Evolutionary conservation across 73 alveolate species (phyloP).

Genomic region (Tetrahymena malaccensis): DNA sequence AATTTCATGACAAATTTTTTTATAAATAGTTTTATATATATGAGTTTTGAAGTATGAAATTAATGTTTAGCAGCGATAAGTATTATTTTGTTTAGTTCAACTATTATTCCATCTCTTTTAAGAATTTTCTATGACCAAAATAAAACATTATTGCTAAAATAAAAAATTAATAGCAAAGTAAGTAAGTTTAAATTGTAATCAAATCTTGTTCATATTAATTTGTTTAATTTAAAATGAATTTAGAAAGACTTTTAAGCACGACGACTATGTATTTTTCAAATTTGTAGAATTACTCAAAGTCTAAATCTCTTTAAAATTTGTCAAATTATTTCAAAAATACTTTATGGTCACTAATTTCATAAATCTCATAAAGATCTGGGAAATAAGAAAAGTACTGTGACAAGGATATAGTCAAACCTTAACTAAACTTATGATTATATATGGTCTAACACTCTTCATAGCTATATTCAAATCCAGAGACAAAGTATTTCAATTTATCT

Average conservation of each 20-base stretch:
- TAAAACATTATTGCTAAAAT: too few species aligned
- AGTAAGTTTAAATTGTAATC: too few species aligned
- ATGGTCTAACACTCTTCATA: neutral
- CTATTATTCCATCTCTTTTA: neutral
- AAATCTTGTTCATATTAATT: too few species aligned
- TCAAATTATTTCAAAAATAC: neutral
- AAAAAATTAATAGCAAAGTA: too few species aligned
- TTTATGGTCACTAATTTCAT: neutral
- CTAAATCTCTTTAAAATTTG: neutral
- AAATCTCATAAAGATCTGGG: neutral
- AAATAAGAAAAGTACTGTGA: neutral
- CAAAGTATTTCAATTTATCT: neutral
- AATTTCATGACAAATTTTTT: neutral
- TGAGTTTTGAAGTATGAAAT: neutral
- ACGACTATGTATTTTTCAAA: neutral
- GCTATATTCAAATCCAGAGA: neutral
- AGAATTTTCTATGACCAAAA: too few species aligned
- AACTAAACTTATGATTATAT: neutral
- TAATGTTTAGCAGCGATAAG: neutral
- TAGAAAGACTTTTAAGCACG: too few species aligned
- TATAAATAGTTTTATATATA: neutral
- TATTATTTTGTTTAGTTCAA: neutral
- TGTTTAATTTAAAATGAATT: too few species aligned
- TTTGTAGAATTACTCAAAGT: neutral
- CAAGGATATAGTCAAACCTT: neutral